Percentiles rank a stretch among this genome's conserved stretches.
Conservation (phyloP, 345 rosid genomes). For the Balakata baccata region DNA sequence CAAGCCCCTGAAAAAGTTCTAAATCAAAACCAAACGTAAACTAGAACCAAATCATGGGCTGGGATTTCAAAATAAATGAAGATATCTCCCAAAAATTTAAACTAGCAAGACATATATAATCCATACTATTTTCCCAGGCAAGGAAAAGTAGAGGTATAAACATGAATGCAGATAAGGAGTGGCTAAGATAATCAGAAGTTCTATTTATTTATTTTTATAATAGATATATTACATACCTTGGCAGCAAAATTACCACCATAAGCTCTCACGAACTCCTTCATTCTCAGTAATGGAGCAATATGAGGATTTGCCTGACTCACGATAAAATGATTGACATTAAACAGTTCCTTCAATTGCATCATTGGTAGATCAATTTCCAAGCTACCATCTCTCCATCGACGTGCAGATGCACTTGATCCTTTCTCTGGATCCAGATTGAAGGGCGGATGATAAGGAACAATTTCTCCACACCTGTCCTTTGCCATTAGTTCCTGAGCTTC, state of each 20-base stretch:
- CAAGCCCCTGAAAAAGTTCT: neutral
- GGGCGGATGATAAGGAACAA: slow-evolving; percentile 95
- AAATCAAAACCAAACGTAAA: neutral
- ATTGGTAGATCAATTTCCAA: slow-evolving; percentile 95
- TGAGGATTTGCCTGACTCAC: slow-evolving; percentile 99
- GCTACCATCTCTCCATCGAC: slow-evolving; percentile 99
- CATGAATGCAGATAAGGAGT: neutral
- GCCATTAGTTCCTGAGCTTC: slow-evolving; percentile 99
- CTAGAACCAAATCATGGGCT: neutral
- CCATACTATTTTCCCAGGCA: too few relatives aligned
- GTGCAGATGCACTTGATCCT: slow-evolving; percentile 54
- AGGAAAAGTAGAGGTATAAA: neutral
- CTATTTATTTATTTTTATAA: too few relatives aligned
- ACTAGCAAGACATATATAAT: too few relatives aligned
- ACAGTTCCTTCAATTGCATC: slow-evolving; percentile 96
- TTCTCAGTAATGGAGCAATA: slow-evolving; percentile 72
- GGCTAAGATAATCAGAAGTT: too few relatives aligned
- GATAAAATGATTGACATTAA: slow-evolving; percentile 94
- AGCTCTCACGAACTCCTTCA: slow-evolving; percentile 78
- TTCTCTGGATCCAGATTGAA: slow-evolving; percentile 79
- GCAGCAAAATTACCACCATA: slow-evolving; percentile 94
- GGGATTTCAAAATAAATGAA: neutral
- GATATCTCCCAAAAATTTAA: neutral
- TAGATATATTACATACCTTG: slow-evolving; percentile 51
- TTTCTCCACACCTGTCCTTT: slow-evolving; percentile 87